Base-by-base conservation (phyloP, 148 eudicot species). In the Rhododendron molle region DNA sequence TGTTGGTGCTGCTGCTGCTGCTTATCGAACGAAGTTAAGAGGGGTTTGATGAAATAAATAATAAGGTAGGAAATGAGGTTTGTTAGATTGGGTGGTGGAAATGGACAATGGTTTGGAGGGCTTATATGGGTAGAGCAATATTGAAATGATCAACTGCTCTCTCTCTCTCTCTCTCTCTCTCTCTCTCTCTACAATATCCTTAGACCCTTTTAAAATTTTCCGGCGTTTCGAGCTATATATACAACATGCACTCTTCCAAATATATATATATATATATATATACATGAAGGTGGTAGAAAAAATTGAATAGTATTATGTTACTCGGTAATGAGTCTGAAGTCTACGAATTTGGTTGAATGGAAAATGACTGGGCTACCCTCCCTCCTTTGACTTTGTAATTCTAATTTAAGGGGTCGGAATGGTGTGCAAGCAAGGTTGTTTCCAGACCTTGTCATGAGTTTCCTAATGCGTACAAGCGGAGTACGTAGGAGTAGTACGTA, bases 61-160 rank as follows among this genome's bases (percentile, higher is more conserved):
- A 44, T 23, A 0, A 26, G n/a, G 26, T 12, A 78, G 28, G 28
- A 23, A 30, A 11, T 78, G 7, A 30, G 54, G 71, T 65, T n/a
- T 5, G 52, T 5, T 14, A 44, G 21, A 50, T 26, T 82, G 83
- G 86, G 56, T 80, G 88, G 84, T 88, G 89, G 85, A 87, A 81
- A 83, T 38, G 88, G 83, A 83, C 36, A 87, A 78, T 56, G 82
- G 89, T 10, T 87, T 83, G 69, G 85, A 78, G 85, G 91, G 80
- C 74, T 87, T 86, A 88, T 83, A 84, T 76, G 85, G 83, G 77
- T 52, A 85, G 85, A 50, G 36, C 73, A 88, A 78, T 85, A 82
- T 88, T 90, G 89, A 86, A 91, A 91, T 88, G 88, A 86, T 82
- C 87, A 88, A 88, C 91, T 84, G 83, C 89, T 85, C 86, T 85